Evolutionary conservation across 805 yeast species (phyloP).

Genomic region (Saccharomycopsis sp.): DNA sequence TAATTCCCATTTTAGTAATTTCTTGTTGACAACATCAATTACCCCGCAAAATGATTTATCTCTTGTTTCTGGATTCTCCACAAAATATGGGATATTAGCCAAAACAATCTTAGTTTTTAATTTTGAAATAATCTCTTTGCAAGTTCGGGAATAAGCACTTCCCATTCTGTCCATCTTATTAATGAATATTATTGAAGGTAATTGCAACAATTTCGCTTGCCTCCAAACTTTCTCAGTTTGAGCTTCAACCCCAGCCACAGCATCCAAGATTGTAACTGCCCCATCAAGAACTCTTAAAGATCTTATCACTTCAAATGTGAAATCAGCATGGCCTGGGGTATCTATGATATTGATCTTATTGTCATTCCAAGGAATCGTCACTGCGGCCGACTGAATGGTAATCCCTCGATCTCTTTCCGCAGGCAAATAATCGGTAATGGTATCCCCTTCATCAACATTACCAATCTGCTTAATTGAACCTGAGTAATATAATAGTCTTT

Average conservation of each 20-base stretch:
- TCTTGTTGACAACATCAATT: conserved; percentile 63
- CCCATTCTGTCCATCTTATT: conserved; percentile 97
- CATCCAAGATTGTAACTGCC: conserved; percentile 86
- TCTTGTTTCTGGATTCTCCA: conserved; percentile 32
- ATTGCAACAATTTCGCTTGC: conserved; percentile 58
- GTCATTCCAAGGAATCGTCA: conserved; percentile 78
- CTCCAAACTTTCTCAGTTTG: conserved; percentile 97
- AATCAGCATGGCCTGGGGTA: conserved; percentile 98
- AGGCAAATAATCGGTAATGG: conserved; percentile 86
- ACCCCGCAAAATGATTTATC: conserved; percentile 55
- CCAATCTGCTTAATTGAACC: conserved; percentile 80
- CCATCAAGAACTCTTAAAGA: conserved; percentile 91
- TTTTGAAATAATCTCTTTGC: conserved; percentile 71
- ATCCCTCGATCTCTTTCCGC: conserved; percentile 91
- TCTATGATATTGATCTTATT: conserved; percentile 77
- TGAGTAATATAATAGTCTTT: conserved; percentile 84
- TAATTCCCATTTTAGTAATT: conserved; percentile 40
- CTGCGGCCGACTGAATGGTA: conserved; percentile 95
- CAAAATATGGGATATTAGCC: conserved; percentile 73
- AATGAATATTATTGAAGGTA: conserved; percentile 75
- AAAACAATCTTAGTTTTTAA: conserved; percentile 67
- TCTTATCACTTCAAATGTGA: conserved; percentile 87
- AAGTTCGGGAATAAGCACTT: conserved; percentile 89
- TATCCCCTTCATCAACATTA: conserved; percentile 93
- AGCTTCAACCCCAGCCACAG: conserved; percentile 97